Base-by-base conservation (phyloP, 1,284 basidiomycete species). In the Ganoderma boninense region DNA sequence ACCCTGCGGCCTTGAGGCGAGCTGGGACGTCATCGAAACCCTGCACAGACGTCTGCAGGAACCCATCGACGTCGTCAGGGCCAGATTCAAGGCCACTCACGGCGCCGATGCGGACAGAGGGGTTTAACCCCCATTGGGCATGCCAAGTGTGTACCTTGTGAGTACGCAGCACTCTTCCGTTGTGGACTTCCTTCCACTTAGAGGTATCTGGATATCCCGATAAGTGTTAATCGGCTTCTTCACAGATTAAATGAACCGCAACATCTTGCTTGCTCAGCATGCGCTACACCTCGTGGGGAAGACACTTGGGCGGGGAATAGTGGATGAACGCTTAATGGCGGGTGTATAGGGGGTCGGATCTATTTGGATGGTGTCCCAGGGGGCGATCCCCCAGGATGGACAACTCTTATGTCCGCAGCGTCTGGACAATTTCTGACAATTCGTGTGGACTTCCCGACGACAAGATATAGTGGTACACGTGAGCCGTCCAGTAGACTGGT, bases 111-210 rank as follows among this genome's bases (percentile, higher is more conserved):
- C 35, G 11, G 23, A 43, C 11, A n/a, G n/a, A 16, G 16, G 40
- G 40, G n/a, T 16, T 26, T 16, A n/a, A 62, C 10, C 60, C 26
- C 2, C 8, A n/a, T 26, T 90, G 89, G 89, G 72, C 77, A 18
- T 90, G 89, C 77, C 75, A 80, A 38, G 82, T 87, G 23, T 90
- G 89, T 70, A 90, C 89, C 1, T 76, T 90, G 89, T 90, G 71
- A 77, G 88, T 78, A 4, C 52, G 76, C 43, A 20, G 18, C n/a
- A 49, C 46, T 20, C 44, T 40, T 23, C 6, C 18, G 13, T 54
- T 18, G n/a, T n/a, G 18, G 60, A 38, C 38, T 6, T 29, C 13
- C 20, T 35, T 38, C 29, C 56, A 46, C n/a, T 40, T 23, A n/a
- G 57, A 20, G 52, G 38, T 42, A 5, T 18, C 14, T n/a, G 52